phyloP scores from a whole-genome alignment of 495 filamentous ascomycete genomes.

The Oleoguttula mirabilis region DNA sequence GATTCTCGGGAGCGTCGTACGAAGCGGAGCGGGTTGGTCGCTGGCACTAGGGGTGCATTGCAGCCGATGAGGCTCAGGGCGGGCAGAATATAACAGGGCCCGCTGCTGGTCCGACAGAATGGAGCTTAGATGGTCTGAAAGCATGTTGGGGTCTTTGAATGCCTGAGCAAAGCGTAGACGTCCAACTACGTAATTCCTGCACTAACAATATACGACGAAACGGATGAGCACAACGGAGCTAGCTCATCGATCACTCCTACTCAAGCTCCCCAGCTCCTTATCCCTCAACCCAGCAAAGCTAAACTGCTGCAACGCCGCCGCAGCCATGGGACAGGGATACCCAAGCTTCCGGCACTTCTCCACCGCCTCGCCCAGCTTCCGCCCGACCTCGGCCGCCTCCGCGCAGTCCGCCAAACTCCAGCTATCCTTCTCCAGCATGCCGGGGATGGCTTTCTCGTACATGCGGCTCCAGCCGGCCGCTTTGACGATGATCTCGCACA shows the following conservation, averaged over 20 bases:
- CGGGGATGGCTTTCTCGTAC: conserved; percentile 18
- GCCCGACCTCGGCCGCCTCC: conserved; percentile 9
- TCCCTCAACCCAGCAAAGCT: conserved; percentile 9
- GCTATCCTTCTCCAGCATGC: conserved; percentile 18
- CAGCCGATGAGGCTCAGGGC: no score
- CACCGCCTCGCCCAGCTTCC: conserved; percentile 16
- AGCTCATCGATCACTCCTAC: conserved; percentile 3
- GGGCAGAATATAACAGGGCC: no score
- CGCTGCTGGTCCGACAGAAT: no score
- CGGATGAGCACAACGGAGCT: conserved; percentile 8
- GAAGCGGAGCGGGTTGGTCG: no score
- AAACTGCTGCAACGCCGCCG: conserved; percentile 18
- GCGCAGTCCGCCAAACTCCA: conserved; percentile 16
- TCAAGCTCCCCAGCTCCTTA: conserved; percentile 13
- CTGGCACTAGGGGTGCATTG: no score
- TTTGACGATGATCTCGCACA: conserved; percentile 22
- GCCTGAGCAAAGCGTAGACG: no score
- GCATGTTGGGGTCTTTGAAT: no score
- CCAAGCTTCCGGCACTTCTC: conserved; percentile 13
- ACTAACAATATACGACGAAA: no score
- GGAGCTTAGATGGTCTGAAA: no score
- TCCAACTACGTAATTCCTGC: no score
- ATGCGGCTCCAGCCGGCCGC: conserved; percentile 20
- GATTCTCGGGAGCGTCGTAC: no score
- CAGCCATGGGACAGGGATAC: conserved; percentile 19